Evolutionary conservation across 78 protist species (phyloP), one percentile per base, ranked within the genome.

Genomic region (Trichosphaerium sp.): DNA sequence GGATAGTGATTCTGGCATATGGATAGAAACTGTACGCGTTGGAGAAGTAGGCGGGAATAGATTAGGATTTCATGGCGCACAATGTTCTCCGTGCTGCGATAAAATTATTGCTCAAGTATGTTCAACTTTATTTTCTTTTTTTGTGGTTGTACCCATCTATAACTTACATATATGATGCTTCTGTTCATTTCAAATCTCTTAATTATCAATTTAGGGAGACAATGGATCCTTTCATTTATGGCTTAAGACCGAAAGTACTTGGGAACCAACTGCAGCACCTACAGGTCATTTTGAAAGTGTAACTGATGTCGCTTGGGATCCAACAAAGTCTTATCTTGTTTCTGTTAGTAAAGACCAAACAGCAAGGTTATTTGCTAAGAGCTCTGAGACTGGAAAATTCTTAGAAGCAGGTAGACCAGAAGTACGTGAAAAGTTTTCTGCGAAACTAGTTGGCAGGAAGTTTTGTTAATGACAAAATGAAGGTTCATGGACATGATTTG

Each of bases 1-100:
- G 11, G 78, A 71, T 8, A n/a, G 25, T 11, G 48, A 21, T 2
- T 29, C 73, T 25, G 87, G 76, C 40, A 69, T 81, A 7, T 81
- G 87, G 87, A 66, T 73, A 11, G 75, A 80, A 31, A 67, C 68
- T 1, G 67, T 39, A 23, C 29, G 72, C 32, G 76, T 77, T 25
- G 83, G 83, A 62, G 83, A 77, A 55, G 54, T 77, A 69, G 83
- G 83, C 48, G 83, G 83, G n/a, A 77, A 77, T 47, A 77, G 67
- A 14, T 31, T 77, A 28, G 83, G 83, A 69, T 43, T 43, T 4
- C 69, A 77, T 26, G 70, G 83, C 40, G 70, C 61, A 11, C 66
- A 69, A 12, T 43, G 68, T 23, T 58, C 71, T 28, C 83, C 74
- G 7, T 26, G 18, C 34, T 38, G 48, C 1, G 42, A 77, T 25